These are phyloP conservation scores for Astragalus membranaceus DNA, from an alignment of 306 rosid species.

Conservation along the genomic window DNA sequence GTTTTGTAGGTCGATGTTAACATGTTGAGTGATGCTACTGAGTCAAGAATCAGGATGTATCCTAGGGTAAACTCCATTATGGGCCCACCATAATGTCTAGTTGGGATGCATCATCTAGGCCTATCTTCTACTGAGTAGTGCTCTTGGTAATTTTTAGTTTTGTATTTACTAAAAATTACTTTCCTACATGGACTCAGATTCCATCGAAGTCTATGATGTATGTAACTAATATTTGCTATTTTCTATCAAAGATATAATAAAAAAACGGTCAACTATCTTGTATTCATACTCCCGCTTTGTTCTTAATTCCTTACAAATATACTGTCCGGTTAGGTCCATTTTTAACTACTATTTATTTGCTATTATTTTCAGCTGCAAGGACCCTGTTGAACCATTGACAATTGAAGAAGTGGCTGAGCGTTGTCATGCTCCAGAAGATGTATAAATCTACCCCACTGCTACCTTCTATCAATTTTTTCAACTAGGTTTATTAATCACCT, in stretches of 20 bases:
- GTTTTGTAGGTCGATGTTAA: too few relatives aligned
- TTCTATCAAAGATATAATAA: neutral
- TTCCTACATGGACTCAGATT: too few relatives aligned
- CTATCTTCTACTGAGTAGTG: too few relatives aligned
- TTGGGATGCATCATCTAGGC: too few relatives aligned
- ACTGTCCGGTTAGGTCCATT: neutral
- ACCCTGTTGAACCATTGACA: conserved; percentile 35
- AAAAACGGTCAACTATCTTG: neutral
- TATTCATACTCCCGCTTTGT: neutral
- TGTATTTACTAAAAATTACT: too few relatives aligned
- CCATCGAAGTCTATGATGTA: too few relatives aligned
- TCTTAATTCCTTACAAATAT: neutral
- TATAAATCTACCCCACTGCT: conserved; percentile 3
- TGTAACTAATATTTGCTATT: neutral
- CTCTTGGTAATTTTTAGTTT: too few relatives aligned
- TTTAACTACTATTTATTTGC: neutral
- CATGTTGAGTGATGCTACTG: too few relatives aligned
- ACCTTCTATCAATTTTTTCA: neutral
- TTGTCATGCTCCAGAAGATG: conserved; percentile 69
- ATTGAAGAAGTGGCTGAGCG: conserved; percentile 36
- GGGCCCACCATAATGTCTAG: too few relatives aligned
- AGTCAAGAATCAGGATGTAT: too few relatives aligned
- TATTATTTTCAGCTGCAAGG: conserved; percentile 39
- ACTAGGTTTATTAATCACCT: neutral
- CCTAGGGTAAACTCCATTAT: too few relatives aligned